Evolutionary conservation across 108 stramenopile genomes (phyloP), one percentile per base, ranked within the genome.

Genomic region (Nitzschia inconspicua): DNA sequence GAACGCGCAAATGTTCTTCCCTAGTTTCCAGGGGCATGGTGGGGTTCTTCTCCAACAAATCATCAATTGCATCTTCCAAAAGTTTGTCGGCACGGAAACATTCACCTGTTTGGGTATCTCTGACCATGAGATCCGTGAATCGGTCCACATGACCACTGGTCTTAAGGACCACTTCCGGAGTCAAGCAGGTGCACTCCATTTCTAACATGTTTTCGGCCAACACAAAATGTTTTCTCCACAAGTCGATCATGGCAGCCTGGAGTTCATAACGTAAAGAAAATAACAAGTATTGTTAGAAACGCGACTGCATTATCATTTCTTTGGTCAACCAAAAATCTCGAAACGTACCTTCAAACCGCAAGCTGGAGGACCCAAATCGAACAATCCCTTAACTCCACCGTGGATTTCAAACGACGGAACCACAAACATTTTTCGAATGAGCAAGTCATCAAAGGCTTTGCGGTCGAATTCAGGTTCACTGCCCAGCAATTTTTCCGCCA

Each of bases 101-200:
- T 62, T 97, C 96, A 3, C 94, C 95, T 30, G 78, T 88, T 23
- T 70, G 81, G 5, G 75, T 65, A 63, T 96, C 93, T 55, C 88
- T 94, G 25, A 98, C 99, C 99, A 99, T 99, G 51, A 99, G 83
- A 83, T 99, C 99, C n/a, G 97, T 97, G 73, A 99, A 99, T 3
- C 95, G 91, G 62, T 99, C 99, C 23, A 99, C 99, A 73, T 99
- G 99, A 11, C 99, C 99, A 49, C 92, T 94, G 0, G 99, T 96
- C 70, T 98, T 95, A 26, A 99, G 74, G 3, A 99, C 99, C 4
- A 74, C 77, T 57, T 95, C 84, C 20, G 99, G 96, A 18, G 99
- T 99, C 39, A 99, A 82, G 57, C 88, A 91, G 36, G 99, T 99
- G 65, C 96, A 98, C 70, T 99, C 99, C 96, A 99, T 97, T 78